These are phyloP conservation scores for Penicillium palitans DNA, from an alignment of 2,329 filamentous ascomycete genomes.

Conservation along the genomic window DNA sequence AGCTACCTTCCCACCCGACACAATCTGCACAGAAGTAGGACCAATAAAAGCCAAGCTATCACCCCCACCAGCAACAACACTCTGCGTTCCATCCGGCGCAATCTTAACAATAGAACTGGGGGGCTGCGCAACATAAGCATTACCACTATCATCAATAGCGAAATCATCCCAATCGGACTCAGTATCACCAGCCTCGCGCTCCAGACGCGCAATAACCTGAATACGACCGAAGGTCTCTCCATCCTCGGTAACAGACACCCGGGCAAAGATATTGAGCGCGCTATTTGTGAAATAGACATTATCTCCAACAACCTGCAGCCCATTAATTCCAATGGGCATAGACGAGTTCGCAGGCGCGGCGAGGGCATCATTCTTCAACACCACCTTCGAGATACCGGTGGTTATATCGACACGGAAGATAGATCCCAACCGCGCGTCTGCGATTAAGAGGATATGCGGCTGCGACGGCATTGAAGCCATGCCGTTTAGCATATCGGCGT, in stretches of 20 bases:
- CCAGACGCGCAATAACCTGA: conserved; percentile 9
- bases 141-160: too few species aligned
- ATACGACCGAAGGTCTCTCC: conserved; percentile 1
- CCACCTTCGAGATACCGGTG: conserved; percentile 8
- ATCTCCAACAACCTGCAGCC: too few species aligned
- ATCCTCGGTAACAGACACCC: conserved; percentile 6
- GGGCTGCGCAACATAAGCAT: too few species aligned
- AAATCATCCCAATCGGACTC: too few species aligned
- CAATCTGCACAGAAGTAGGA: conserved; percentile 10
- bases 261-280: conserved; percentile 9
- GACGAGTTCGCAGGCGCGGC: conserved; percentile 6
- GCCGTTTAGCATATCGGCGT: conserved; percentile 14
- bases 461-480: conserved; percentile 16
- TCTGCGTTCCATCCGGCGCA: too few species aligned
- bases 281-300: conserved; percentile 17
- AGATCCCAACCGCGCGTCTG: conserved; percentile 18
- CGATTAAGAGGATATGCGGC: conserved; percentile 17
- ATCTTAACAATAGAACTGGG: too few species aligned
- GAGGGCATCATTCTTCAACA: conserved; percentile 8
- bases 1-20: background rate
- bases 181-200: background rate
- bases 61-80: too few species aligned
- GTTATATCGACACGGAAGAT: conserved; percentile 20
- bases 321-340: background rate
- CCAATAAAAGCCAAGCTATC: background rate